Evolutionary conservation across 441 rosid genomes (phyloP), one percentile per base, ranked within the genome.

Genomic region (Erysimum pusillum): DNA sequence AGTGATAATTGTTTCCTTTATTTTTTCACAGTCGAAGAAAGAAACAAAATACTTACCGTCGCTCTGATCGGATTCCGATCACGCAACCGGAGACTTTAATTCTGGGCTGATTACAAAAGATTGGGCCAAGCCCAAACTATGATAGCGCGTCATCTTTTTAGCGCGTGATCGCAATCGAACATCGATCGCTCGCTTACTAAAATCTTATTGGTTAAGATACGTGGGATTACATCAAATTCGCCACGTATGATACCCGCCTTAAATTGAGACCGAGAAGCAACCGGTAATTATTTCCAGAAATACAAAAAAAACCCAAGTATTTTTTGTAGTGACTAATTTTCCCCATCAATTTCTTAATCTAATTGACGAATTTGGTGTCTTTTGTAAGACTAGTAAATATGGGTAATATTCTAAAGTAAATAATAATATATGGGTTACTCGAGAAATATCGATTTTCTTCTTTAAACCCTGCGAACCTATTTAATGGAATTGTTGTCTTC

Each of bases 191-290:
- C 66, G 48, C 53, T 54, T 53, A 69, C 82, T 78, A 42, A 78
- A 87, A 79, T 90, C 85, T 80, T 61, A 92, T 92, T 94, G 97
- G 97, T 78, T 66, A 34, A 59, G 38, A 62, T 1, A 83, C 97
- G 97, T 92, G 97, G 88, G 58, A 54, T 17, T 13, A 5, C 56
- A 31, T 49, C 18, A 8, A 15, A 31, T 9, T 44, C 36, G 89
- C 92, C 98, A 88, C 93, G 94, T 90, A 70, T 32, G 38, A 65
- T 7, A 69, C 74, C 76, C 78, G 74, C 73, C 53, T 14, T 10
- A 3, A 68, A 42, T 72, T 78, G 67, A 59, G 32, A 42, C 60
- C 85, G 36, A 63, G 88, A 88, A 87, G 75, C 74, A 64, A 85
- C 86, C 77, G 61, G 89, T 81, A 45, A 42, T 57, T 34, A 49